A percentile compares a stretch with the other conserved stretches of the same genome.
Evolutionary conservation across 371 early-diverging fungal species (phyloP).

Genomic region (Apophysomyces variabilis): DNA sequence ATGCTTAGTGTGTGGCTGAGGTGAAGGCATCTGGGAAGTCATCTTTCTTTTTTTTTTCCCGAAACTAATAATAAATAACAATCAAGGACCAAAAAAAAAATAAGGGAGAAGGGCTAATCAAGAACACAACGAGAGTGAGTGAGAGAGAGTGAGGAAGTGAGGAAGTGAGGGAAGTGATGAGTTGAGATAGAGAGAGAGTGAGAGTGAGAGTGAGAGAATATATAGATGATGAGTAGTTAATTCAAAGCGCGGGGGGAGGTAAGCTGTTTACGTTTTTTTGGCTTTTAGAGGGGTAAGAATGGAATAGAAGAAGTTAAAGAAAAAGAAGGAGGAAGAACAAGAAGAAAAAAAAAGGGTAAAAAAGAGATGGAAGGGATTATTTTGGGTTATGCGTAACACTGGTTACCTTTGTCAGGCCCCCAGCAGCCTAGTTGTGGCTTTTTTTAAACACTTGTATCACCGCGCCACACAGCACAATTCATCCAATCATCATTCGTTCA

Average conservation of each 20-base stretch:
- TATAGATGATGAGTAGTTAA: too few species aligned
- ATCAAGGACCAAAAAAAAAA: too few species aligned
- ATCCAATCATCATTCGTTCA: not conserved
- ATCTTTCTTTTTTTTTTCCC: not conserved
- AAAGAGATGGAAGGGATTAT: not conserved
- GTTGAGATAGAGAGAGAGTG: not conserved
- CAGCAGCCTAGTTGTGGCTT: conserved; percentile 9
- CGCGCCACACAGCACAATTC: not conserved
- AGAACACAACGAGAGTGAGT: too few species aligned
- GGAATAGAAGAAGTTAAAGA: conserved; percentile 1
- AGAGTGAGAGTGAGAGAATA: too few species aligned
- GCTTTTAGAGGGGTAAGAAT: not conserved
- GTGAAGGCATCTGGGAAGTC: conserved; percentile 7
- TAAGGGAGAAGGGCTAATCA: too few species aligned
- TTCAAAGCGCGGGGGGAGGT: too few species aligned
- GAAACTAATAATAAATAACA: too few species aligned
- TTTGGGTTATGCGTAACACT: conserved; percentile 11
- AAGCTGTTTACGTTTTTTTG: too few species aligned
- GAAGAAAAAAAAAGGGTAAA: conserved; percentile 3
- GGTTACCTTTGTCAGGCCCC: not conserved
- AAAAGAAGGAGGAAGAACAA: conserved; percentile 12
- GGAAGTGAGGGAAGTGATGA: too few species aligned
- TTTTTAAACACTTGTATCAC: conserved; percentile 7
- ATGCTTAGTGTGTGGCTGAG: conserved; percentile 11
- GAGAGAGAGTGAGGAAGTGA: too few species aligned